A percentile compares a stretch with the other conserved stretches of the same genome.
Conservation (phyloP, 2,329 filamentous ascomycete species). For the Monilinia polystroma region DNA sequence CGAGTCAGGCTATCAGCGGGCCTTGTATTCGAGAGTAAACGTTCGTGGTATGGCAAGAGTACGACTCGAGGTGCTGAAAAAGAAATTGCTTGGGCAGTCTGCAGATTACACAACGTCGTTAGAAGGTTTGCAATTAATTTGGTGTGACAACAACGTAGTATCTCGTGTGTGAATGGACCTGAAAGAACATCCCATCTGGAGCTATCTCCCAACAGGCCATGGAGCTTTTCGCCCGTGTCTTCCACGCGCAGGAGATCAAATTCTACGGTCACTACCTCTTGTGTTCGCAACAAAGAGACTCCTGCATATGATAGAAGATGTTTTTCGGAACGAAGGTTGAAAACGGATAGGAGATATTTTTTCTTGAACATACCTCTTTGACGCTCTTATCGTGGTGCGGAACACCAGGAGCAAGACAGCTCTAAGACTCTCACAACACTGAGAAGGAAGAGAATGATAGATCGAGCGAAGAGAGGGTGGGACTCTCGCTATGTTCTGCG, state of each 20-base stretch:
- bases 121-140: conserved; percentile 28
- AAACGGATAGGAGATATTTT: conserved; percentile 11
- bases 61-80: conserved; percentile 29
- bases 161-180: conserved; percentile 13
- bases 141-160: conserved; percentile 22
- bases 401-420: conserved; percentile 33
- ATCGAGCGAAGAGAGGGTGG: conserved; percentile 9
- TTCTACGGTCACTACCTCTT: conserved; percentile 14
- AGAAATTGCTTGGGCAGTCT: conserved; percentile 31
- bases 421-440: conserved; percentile 31
- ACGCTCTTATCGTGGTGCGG: conserved; percentile 30
- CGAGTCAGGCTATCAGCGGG: conserved; percentile 31
- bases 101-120: conserved; percentile 33
- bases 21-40: conserved; percentile 33
- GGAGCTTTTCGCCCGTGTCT: conserved; percentile 20
- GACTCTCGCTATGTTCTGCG: conserved; percentile 23
- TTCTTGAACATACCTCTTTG: conserved; percentile 28
- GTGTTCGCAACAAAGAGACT: conserved; percentile 25
- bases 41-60: conserved; percentile 28
- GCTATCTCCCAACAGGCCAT: conserved; percentile 16
- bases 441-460: conserved; percentile 10
- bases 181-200: conserved; percentile 20
- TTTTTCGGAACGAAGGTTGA: conserved; percentile 17
- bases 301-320: conserved; percentile 20
- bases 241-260: conserved; percentile 13